Percentiles rank a stretch among this genome's conserved stretches.
These are phyloP conservation scores for Pterocarpus santalinus DNA, from an alignment of 306 rosid genomes.

Conservation along the genomic window DNA sequence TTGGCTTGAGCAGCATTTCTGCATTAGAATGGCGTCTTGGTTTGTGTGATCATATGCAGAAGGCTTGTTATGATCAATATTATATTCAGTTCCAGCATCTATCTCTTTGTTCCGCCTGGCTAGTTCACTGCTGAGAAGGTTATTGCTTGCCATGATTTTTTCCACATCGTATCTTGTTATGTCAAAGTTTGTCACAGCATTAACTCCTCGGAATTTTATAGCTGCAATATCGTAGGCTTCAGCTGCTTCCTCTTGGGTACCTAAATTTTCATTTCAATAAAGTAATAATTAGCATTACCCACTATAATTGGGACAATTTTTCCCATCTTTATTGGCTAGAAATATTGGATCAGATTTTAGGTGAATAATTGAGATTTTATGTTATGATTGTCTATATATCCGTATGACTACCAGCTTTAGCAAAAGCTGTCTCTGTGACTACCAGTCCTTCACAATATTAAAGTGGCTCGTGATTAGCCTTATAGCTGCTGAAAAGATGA, in stretches of 20 bases:
- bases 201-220: conserved; percentile 82
- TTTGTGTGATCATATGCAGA: conserved; percentile 42
- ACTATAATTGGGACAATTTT: not conserved
- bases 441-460: conserved; percentile 34
- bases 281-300: conserved; percentile 30
- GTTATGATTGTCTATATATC: conserved; percentile 16
- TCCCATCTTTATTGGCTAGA: not conserved
- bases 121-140: conserved; percentile 76
- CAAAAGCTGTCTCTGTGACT: conserved; percentile 45
- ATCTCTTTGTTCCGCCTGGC: conserved; percentile 69
- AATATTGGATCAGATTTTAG: conserved; percentile 6
- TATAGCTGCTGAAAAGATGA: conserved; percentile 43
- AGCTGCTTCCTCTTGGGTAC: conserved; percentile 98
- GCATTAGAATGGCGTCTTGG: conserved; percentile 52
- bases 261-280: conserved; percentile 51
- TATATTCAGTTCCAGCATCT: conserved; percentile 41
- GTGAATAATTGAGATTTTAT: conserved; percentile 35
- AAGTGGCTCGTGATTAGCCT: conserved; percentile 46
- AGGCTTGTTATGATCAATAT: conserved; percentile 50
- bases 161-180: conserved; percentile 89
- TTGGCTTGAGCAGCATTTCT: conserved; percentile 58
- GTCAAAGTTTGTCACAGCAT: conserved; percentile 90
- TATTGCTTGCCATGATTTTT: conserved; percentile 77
- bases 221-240: conserved; percentile 96
- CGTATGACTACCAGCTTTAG: conserved; percentile 47